phyloP scores from a whole-genome alignment of 768 basidiomycete genomes.

The Lyophyllum semitale region DNA sequence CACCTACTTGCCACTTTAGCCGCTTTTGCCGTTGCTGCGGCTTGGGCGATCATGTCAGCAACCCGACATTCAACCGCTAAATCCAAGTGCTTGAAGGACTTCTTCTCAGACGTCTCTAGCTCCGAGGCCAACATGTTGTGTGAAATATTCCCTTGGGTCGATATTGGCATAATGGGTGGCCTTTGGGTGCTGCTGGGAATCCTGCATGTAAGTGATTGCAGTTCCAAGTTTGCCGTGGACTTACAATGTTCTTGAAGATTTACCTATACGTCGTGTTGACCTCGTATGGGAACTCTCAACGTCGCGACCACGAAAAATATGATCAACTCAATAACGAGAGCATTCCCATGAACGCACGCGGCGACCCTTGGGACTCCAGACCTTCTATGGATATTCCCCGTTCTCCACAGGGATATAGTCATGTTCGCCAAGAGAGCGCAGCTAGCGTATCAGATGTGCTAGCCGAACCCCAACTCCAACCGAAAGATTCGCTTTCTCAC shows the following conservation, averaged over 20 bases:
- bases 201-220: slow-evolving; percentile 59
- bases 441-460: slow-evolving; percentile 58
- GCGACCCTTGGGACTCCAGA: slow-evolving; percentile 72
- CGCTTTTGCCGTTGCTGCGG: slow-evolving; percentile 77
- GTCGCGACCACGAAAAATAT: slow-evolving; percentile 80
- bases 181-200: slow-evolving; percentile 82
- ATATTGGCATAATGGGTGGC: slow-evolving; percentile 87
- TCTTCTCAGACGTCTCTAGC: slow-evolving; percentile 47
- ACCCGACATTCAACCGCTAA: slow-evolving; percentile 74
- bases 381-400: slow-evolving; percentile 43
- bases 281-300: slow-evolving; percentile 74
- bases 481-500: slow-evolving; percentile 41
- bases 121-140: slow-evolving; percentile 75
- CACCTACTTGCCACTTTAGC: slow-evolving; percentile 55
- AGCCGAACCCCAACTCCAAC: slow-evolving; percentile 47
- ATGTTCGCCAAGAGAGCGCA: slow-evolving; percentile 56
- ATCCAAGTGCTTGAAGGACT: slow-evolving; percentile 59
- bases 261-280: slow-evolving; percentile 45
- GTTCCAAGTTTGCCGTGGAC: slow-evolving; percentile 5
- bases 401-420: slow-evolving; percentile 39
- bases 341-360: slow-evolving; percentile 64
- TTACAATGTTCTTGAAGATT: slow-evolving; percentile 35
- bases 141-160: slow-evolving; percentile 89
- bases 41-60: slow-evolving; percentile 82
- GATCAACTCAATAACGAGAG: slow-evolving; percentile 70